Evolutionary conservation across 768 basidiomycete species (phyloP), one percentile per base, ranked within the genome.

Genomic region (Tephrocybe rancida): DNA sequence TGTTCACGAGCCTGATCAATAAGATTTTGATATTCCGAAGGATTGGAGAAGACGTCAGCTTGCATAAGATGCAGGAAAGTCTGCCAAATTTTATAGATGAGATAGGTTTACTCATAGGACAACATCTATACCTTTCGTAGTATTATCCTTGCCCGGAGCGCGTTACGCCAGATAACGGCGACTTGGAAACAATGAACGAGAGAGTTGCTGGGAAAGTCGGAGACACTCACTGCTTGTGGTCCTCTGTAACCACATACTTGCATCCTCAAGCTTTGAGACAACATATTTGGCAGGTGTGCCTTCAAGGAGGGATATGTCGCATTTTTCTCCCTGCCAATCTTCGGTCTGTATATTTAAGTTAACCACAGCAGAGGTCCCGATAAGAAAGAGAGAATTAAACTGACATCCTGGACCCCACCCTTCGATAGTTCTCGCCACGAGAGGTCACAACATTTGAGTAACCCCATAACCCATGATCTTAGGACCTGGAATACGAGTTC

Each of bases 251-350:
- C 90, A 94, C 19, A 64, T 56, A 13, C 77, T 73, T 0, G 90
- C 88, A 11, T 80, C 76, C 35, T 90, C 84, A 14, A 94, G 67
- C 48, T 75, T 72, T 16, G 73, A 67, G 6, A 87, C 53, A 22
- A 90, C 68, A 51, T 79, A 76, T 43, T 73, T 73, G 16, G 82
- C 79, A 16, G 83, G 77, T 24, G 86, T 67, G 6, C 78, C 76
- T 69, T 95, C 90, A 9, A 86, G 74, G 4, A 95, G 73, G 0
- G 85, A 82, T 0, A 95, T 78, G 18, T 92, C 92, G 61, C 86
- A 88, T 70, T 94, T 95, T 58, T 97, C 94, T 52, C 88, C 80
- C 67, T 92, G 90, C 86, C 90, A 92, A 61, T 94, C 92, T 75
- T 94, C 92, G 55, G 82, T 76, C 92, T 93, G 29, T 55, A 35